These are phyloP conservation scores for Botrytis medusae DNA, from an alignment of 2,329 filamentous ascomycete genomes.

Conservation along the genomic window DNA sequence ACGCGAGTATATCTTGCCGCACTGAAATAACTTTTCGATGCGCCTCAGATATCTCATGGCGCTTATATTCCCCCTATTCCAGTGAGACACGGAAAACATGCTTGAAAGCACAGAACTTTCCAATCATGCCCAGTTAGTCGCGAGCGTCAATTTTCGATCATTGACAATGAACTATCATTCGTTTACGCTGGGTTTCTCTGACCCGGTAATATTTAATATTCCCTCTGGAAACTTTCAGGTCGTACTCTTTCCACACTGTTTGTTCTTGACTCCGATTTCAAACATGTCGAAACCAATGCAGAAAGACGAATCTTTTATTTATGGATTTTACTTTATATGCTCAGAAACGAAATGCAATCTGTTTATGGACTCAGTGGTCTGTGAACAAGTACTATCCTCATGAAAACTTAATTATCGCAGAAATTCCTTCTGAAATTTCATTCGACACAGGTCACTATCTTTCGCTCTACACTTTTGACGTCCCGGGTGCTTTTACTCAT, in stretches of 20 bases:
- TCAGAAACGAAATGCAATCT: too few relatives aligned
- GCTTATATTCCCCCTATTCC: background rate
- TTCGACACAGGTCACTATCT: too few relatives aligned
- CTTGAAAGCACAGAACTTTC: background rate
- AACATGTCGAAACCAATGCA: background rate
- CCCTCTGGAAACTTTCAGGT: too few relatives aligned
- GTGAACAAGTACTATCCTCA: background rate
- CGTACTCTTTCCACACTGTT: background rate
- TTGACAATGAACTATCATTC: too few relatives aligned
- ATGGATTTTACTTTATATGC: background rate
- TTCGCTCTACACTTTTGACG: fast-evolving
- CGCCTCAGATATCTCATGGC: background rate
- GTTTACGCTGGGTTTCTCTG: background rate
- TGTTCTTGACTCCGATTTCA: background rate
- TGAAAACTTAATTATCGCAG: background rate
- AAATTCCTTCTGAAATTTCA: too few relatives aligned
- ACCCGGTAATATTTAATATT: background rate
- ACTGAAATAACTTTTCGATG: background rate
- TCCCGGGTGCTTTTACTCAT: background rate
- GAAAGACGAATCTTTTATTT: fast-evolving
- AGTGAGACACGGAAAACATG: fast-evolving
- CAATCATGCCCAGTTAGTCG: background rate
- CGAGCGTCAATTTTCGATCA: background rate
- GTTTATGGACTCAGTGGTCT: background rate
- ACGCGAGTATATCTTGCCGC: background rate